These are phyloP conservation scores for Clarireedia paspali DNA, from an alignment of 2,329 filamentous ascomycete genomes.

Conservation along the genomic window DNA sequence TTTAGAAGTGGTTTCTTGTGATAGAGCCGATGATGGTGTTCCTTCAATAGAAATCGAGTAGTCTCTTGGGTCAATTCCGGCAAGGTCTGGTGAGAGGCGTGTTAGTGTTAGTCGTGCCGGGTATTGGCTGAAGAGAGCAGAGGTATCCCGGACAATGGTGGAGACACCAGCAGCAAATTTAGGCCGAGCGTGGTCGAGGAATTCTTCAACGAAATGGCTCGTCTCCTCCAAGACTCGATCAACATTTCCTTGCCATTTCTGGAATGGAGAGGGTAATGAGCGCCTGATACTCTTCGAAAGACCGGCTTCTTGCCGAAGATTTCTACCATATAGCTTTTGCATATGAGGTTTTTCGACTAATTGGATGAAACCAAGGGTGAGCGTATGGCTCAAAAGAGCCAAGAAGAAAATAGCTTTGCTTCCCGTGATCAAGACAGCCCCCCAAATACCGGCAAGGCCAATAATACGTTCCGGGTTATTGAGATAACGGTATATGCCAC, in stretches of 20 bases:
- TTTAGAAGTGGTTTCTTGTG: slow-evolving; percentile 53
- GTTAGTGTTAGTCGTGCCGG: slow-evolving; percentile 80
- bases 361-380: slow-evolving; percentile 82
- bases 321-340: slow-evolving; percentile 90
- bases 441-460: slow-evolving; percentile 92
- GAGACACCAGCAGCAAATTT: slow-evolving; percentile 82
- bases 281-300: slow-evolving; percentile 86
- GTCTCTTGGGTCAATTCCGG: slow-evolving; percentile 69
- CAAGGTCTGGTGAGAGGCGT: slow-evolving; percentile 68
- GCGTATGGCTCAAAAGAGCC: slow-evolving; percentile 74
- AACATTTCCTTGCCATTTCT: slow-evolving; percentile 76
- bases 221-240: slow-evolving; percentile 83
- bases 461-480: slow-evolving; percentile 96
- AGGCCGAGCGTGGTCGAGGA: slow-evolving; percentile 76
- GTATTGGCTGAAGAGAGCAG: slow-evolving; percentile 80
- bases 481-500: slow-evolving; percentile 93
- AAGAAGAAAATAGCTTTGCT: slow-evolving; percentile 80
- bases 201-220: slow-evolving; percentile 82
- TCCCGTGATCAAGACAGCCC: slow-evolving; percentile 86
- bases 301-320: slow-evolving; percentile 78
- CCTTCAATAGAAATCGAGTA: slow-evolving; percentile 74
- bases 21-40: slow-evolving; percentile 43
- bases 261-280: slow-evolving; percentile 74
- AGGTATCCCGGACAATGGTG: slow-evolving; percentile 81
- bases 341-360: slow-evolving; percentile 95